Evolutionary conservation across 768 basidiomycete species (phyloP), one percentile per base, ranked within the genome.

Genomic region (Pisolithus orientalis): DNA sequence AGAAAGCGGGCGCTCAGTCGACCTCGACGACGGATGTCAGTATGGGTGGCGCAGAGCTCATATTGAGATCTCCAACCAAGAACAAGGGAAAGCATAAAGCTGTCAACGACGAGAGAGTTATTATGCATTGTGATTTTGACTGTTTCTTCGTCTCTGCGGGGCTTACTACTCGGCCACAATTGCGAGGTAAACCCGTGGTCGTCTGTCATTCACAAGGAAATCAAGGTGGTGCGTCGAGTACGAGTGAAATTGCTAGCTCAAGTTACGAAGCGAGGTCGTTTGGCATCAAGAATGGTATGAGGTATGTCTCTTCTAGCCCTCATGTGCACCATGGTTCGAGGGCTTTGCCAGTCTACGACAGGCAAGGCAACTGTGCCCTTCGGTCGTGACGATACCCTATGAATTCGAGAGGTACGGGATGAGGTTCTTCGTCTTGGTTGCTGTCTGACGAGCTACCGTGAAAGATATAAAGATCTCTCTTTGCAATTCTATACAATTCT

Each of bases 81-180:
- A 62, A 62, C 13, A 80, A 77, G 55, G 78, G 75, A 60, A 84
- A 84, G 57, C 77, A 75, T 39, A 74, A 74, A 32, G 76, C 74
- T 3, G 69, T 74, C 27, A 71, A 74, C 17, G 58, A 75, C 32
- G 78, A 83, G 40, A 76, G 78, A 14, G 80, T 89, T 9, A 87
- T 92, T 60, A 90, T 94, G 88, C 91, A 94, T 60, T 90, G 88
- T 58, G 91, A 94, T 66, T 97, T 98, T 57, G 96, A 99, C 62
- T 92, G 86, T 57, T 98, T 97, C 75, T 99, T 99, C 63, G 94
- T 97, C 10, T 85, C 90, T 1, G 95, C 86, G n/a, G 91, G 93
- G 0, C 70, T 94, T 47, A 75, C 90, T 2, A 82, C 76, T 52
- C 75, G 93, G 2, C 90, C 92, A 0, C 80, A 95, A 53, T 69